phyloP scores from a whole-genome alignment of 805 yeast species.

The Isabelozyma pseudorhagii region DNA sequence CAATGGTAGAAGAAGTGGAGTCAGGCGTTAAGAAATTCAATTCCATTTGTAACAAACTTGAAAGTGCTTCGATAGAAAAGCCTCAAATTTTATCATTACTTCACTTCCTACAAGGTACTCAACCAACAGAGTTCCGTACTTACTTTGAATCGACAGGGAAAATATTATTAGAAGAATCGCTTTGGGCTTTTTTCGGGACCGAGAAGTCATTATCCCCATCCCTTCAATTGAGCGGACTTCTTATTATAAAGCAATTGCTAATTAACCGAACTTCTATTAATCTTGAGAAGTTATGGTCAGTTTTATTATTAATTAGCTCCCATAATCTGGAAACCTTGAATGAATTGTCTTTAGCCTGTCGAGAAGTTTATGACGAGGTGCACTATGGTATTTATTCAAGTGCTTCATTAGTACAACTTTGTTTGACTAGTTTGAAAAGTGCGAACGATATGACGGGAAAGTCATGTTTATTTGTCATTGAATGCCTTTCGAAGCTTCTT shows the following conservation, averaged over 20 bases:
- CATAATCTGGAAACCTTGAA: conserved; percentile 5
- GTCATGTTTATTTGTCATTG: conserved; percentile 16
- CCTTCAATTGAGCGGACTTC: conserved; percentile 25
- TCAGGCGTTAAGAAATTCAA: conserved; percentile 14
- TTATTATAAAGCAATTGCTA: conserved; percentile 34
- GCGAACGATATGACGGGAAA: neutral
- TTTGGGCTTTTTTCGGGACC: conserved; percentile 9
- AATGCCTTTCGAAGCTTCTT: conserved; percentile 23
- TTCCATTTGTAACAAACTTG: conserved; percentile 3
- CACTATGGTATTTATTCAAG: conserved; percentile 20
- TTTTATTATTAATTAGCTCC: conserved; percentile 18
- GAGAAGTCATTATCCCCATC: conserved; percentile 3
- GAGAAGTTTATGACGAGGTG: conserved; percentile 29
- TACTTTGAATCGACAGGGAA: conserved; percentile 14
- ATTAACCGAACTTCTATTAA: conserved; percentile 20
- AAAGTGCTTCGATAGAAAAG: conserved; percentile 1
- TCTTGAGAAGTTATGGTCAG: conserved; percentile 19
- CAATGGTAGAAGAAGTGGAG: conserved; percentile 3
- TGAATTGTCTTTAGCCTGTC: conserved; percentile 22
- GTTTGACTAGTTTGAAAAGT: neutral
- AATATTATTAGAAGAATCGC: conserved; percentile 9
- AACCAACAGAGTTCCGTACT: conserved; percentile 10
- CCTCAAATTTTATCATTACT: conserved; percentile 9
- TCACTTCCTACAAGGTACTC: conserved; percentile 12
- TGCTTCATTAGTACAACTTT: neutral